A percentile compares a stretch with the other conserved stretches of the same genome.
These are phyloP conservation scores for Penicillium fuscoglaucum DNA, from an alignment of 2,329 filamentous ascomycete species.

Conservation along the genomic window DNA sequence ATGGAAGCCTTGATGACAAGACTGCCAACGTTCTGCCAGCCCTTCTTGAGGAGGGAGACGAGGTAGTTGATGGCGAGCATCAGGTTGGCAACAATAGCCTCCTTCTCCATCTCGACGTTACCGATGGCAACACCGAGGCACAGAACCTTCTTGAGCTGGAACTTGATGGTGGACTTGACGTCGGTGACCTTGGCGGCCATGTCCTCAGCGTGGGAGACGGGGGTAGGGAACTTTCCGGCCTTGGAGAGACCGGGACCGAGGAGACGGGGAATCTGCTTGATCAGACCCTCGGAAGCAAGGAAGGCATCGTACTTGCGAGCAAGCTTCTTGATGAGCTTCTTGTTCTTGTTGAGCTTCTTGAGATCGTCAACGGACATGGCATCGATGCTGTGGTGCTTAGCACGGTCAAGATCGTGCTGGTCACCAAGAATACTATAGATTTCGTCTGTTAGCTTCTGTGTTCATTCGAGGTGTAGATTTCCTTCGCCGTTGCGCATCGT, in stretches of 20 bases:
- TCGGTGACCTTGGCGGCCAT: constrained; percentile 94
- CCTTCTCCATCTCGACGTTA: constrained; percentile 95
- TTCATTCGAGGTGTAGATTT: not conserved
- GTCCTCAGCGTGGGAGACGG: constrained; percentile 95
- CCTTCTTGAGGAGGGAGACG: constrained; percentile 99
- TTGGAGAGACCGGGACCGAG: constrained; percentile 97
- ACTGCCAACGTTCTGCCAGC: constrained; percentile 99
- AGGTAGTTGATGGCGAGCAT: constrained; percentile 99
- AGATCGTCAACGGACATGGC: constrained; percentile 98
- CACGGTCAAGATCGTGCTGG: constrained; percentile 99
- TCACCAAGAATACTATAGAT: constrained; percentile 73
- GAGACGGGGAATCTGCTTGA: constrained; percentile 99
- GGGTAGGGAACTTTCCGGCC: constrained; percentile 99
- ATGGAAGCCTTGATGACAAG: constrained; percentile 99
- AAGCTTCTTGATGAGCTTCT: constrained; percentile 99
- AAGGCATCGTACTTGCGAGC: constrained; percentile 99
- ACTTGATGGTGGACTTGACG: constrained; percentile 99
- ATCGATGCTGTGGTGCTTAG: constrained; percentile 98
- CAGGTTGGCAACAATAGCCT: constrained; percentile 96
- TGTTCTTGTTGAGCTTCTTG: constrained; percentile 99
- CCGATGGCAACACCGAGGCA: constrained; percentile 99
- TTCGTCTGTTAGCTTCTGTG: not conserved
- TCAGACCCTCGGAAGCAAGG: constrained; percentile 92
- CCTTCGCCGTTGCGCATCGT: not conserved
- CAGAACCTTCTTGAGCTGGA: constrained; percentile 99